Evolutionary conservation across 805 yeast genomes (phyloP), one percentile per base, ranked within the genome.

Genomic region (Osmozyma mogii): DNA sequence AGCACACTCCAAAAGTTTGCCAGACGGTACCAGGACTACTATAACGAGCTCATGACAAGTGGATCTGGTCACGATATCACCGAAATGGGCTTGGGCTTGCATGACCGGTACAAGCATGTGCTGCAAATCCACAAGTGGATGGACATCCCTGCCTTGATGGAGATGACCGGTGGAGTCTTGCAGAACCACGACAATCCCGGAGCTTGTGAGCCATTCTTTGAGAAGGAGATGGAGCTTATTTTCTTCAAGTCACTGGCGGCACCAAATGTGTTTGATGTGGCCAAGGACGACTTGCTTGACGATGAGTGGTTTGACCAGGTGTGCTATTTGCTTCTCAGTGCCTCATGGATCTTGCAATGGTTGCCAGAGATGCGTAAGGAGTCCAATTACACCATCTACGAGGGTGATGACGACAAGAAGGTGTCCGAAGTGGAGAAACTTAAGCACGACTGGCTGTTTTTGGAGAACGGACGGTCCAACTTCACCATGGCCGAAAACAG

Each of bases 331-430:
- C 56, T 75, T 12, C 60, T 70, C 9, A 70, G 81, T 4, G 40
- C 78, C 1, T 55, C 63, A 11, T 73, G 85, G 76, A 56, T 77
- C 3, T 50, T 72, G 23, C 43, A 58, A 11, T 78, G 87, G 82
- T 59, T 83, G 25, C 79, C 83, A 1, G 46, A 46, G 4, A 52
- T 77, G 45, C 61, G 70, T 31, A 68, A 70, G 9, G 45, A 44
- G 13, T 52, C 63, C 1, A 58, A 54, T 26, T 53, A 48, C 30
- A 40, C 43, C 15, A 38, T 43, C 15, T 32, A 46, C 19, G 40
- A 44, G 17, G 27, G 21, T 4, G 26, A 25, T 7, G 52, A 40
- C 24, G 41, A 43, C 22, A 34, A 41, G 6, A 41, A 37, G n/a
- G 32, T 52, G 4, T 39, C 54, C 6, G 37, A 43, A 7, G 45